These are phyloP conservation scores for Gossypium ekmanianum DNA, from an alignment of 345 rosid genomes.

Conservation along the genomic window DNA sequence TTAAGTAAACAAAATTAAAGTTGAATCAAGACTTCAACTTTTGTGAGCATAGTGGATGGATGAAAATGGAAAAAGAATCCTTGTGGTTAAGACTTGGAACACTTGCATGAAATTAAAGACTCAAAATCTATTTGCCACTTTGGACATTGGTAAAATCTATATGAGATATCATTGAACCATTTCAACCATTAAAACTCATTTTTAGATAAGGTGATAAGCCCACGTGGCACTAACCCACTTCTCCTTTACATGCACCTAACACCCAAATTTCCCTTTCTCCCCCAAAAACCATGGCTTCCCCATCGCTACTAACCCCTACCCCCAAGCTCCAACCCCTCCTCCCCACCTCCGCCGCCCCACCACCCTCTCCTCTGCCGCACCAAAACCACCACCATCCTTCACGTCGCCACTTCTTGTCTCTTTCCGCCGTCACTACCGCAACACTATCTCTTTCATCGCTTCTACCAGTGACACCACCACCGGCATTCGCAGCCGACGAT, in stretches of 20 bases:
- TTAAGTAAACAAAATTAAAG: too few species aligned
- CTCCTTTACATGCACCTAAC: slow-evolving; percentile 12
- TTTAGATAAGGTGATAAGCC: slow-evolving; percentile 87
- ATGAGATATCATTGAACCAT: slow-evolving; percentile 29
- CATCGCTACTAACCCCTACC: slow-evolving; percentile 59
- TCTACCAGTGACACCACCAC: slow-evolving; percentile 25
- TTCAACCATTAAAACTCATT: slow-evolving; percentile 30
- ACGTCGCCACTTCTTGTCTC: slow-evolving; percentile 62
- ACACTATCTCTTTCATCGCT: slow-evolving; percentile 24
- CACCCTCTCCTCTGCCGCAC: slow-evolving; percentile 10
- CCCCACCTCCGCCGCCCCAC: slow-evolving; percentile 21
- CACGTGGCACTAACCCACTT: slow-evolving; percentile 56
- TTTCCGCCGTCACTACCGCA: slow-evolving; percentile 28
- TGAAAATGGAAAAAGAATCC: too few species aligned
- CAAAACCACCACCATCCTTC: slow-evolving; percentile 8
- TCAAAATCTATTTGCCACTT: neutral
- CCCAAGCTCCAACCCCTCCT: slow-evolving; percentile 36
- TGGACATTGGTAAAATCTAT: neutral
- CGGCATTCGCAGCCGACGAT: slow-evolving; percentile 51
- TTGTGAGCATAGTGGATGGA: too few species aligned
- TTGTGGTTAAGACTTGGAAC: neutral
- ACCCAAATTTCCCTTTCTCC: slow-evolving; percentile 7
- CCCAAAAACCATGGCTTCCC: slow-evolving; percentile 57
- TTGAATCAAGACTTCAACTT: too few species aligned
- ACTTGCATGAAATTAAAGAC: neutral